Percentiles rank a stretch among this genome's conserved stretches.
Conservation (phyloP, 2,329 filamentous ascomycete genomes). For the Trichocomaceae sp. region DNA sequence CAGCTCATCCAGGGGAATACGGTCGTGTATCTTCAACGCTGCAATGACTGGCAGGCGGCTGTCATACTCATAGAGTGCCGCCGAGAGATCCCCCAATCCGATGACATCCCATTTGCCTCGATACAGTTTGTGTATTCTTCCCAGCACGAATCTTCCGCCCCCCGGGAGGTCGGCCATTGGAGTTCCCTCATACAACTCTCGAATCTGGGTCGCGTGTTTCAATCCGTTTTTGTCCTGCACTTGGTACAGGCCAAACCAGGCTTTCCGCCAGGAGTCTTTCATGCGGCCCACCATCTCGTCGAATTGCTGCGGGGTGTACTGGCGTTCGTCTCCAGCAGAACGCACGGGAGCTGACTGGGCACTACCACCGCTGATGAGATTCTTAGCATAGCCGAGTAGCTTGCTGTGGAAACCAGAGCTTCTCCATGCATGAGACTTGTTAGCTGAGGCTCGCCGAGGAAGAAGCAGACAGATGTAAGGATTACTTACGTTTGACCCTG, state of each 20-base stretch:
- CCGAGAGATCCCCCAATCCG: background rate
- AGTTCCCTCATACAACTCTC: slow-evolving; percentile 17
- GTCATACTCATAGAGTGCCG: background rate
- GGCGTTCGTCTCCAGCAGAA: background rate
- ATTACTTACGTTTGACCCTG: background rate
- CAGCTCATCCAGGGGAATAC: slow-evolving; percentile 16
- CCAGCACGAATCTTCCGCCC: background rate
- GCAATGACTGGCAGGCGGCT: slow-evolving; percentile 13
- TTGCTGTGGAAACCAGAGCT: background rate
- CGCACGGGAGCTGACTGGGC: background rate
- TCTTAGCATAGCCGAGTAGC: background rate
- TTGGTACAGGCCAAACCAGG: slow-evolving; percentile 21
- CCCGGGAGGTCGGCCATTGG: slow-evolving; percentile 14
- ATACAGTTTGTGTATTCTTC: background rate
- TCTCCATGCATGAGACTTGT: background rate
- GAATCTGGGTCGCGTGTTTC: slow-evolving; percentile 16
- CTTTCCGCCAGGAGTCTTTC: slow-evolving; percentile 15
- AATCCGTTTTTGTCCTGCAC: slow-evolving; percentile 13
- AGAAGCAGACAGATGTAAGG: background rate
- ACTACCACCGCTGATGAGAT: background rate
- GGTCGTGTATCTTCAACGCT: slow-evolving; percentile 17
- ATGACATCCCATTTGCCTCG: background rate
- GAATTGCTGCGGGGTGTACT: background rate
- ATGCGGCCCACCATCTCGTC: background rate
- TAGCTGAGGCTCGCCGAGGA: background rate